Conservation (phyloP, 2,329 filamentous ascomycete species). For the Teratosphaeria pseudoeucalypti region DNA sequence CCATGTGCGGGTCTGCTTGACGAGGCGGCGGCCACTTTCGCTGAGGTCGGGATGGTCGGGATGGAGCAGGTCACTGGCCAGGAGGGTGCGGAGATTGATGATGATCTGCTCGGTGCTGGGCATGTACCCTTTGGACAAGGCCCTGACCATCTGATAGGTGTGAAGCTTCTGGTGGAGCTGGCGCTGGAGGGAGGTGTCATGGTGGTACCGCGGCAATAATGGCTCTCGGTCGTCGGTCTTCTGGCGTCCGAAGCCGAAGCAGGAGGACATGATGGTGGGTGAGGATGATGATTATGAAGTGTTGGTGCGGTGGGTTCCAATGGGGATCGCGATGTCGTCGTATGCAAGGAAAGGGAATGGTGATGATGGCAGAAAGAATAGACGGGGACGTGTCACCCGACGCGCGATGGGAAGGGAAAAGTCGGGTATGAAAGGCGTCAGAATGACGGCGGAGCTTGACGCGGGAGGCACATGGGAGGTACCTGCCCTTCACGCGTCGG, state of each 20-base stretch:
- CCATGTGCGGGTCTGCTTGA: constrained; percentile 62
- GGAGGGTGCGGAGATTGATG: constrained; percentile 65
- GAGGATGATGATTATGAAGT: neutral
- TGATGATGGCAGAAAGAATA: no score
- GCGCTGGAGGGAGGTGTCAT: constrained; percentile 69
- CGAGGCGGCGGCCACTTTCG: constrained; percentile 61
- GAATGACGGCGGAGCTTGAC: neutral
- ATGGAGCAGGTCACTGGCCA: constrained; percentile 70
- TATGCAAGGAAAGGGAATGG: no score
- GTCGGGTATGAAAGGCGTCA: neutral
- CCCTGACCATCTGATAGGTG: constrained; percentile 81
- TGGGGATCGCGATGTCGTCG: no score
- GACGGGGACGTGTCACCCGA: no score
- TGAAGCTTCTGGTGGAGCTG: constrained; percentile 82
- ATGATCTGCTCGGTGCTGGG: constrained; percentile 80
- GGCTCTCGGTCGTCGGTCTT: constrained; percentile 57
- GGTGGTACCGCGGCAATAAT: constrained; percentile 69
- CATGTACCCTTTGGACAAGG: constrained; percentile 76
- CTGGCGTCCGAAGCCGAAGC: constrained; percentile 53
- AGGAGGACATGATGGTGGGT: constrained; percentile 31
- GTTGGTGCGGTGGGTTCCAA: neutral
- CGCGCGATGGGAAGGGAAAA: neutral
- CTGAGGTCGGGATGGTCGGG: constrained; percentile 66
- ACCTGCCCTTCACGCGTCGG: neutral
- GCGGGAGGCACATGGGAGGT: neutral